Conservation (phyloP, 495 filamentous ascomycete genomes). For the Daldinia grandis region DNA sequence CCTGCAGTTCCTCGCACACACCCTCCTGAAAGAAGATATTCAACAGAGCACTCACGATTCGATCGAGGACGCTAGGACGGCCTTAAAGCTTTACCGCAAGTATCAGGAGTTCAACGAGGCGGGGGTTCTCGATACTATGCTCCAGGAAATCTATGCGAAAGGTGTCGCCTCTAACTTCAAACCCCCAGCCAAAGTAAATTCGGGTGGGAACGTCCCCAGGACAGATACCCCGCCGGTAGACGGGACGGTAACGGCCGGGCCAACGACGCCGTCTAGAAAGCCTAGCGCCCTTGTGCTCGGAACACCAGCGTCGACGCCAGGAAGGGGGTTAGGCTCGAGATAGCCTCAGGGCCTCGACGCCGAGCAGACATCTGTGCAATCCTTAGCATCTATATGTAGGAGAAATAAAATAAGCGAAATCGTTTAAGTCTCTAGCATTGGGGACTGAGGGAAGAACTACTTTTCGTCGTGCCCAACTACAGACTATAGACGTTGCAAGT, state of each 20-base stretch:
- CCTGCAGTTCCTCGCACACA: constrained; percentile 87
- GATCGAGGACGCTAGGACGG: constrained; percentile 91
- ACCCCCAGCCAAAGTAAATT: constrained; percentile 62
- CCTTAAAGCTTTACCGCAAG: constrained; percentile 87
- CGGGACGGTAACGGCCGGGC: constrained; percentile 30
- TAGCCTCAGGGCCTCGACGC: not conserved
- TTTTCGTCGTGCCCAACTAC: not conserved
- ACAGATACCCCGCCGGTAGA: constrained; percentile 50
- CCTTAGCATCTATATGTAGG: not conserved
- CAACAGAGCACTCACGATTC: constrained; percentile 90
- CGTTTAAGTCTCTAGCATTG: not conserved
- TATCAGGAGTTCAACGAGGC: constrained; percentile 88
- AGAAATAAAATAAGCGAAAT: not conserved
- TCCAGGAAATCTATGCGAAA: constrained; percentile 82
- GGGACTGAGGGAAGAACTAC: not conserved
- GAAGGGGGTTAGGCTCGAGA: constrained; percentile 4
- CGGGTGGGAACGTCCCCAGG: constrained; percentile 35
- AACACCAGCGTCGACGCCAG: constrained; percentile 28
- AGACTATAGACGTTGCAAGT: not conserved
- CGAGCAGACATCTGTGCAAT: not conserved
- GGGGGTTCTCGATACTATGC: constrained; percentile 77
- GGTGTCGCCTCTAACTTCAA: constrained; percentile 77
- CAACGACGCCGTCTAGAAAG: constrained; percentile 43
- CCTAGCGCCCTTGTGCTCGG: constrained; percentile 7
- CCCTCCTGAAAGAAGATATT: constrained; percentile 87